Evolutionary conservation across 441 rosid species (phyloP).

Genomic region (Dalechampia spathulata): DNA sequence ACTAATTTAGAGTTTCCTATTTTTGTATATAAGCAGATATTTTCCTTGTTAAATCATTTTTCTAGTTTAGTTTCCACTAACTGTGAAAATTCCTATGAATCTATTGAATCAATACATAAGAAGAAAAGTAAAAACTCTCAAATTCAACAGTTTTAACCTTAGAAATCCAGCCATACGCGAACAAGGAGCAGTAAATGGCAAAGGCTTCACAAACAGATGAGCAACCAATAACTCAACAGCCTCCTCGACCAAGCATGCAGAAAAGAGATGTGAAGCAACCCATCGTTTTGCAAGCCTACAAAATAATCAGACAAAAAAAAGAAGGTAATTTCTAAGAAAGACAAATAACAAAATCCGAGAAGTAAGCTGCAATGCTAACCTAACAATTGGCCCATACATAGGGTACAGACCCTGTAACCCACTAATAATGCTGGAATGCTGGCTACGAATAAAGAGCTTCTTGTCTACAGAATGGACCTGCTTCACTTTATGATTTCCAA

Average conservation of each 20-base stretch:
- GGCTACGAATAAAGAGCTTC: constrained; percentile 61
- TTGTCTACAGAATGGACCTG: constrained; percentile 52
- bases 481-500: constrained; percentile 45
- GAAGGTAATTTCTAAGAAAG: not conserved
- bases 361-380: constrained; percentile 25
- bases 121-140: too few species aligned
- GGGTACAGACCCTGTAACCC: constrained; percentile 66
- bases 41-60: too few species aligned
- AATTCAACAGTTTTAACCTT: constrained; percentile 41
- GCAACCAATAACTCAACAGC: constrained; percentile 84
- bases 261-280: constrained; percentile 88
- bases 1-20: too few species aligned
- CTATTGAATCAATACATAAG: too few species aligned
- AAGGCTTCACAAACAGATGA: constrained; percentile 62
- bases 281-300: constrained; percentile 93
- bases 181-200: constrained; percentile 72
- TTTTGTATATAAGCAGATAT: too few species aligned
- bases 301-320: not conserved
- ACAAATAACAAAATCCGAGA: not conserved
- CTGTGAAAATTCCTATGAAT: too few species aligned
- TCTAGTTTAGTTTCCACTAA: too few species aligned
- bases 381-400: constrained; percentile 63
- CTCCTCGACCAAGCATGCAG: constrained; percentile 87
- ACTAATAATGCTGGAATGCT: constrained; percentile 94
- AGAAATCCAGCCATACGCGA: constrained; percentile 82